Percentiles rank a stretch among this genome's conserved stretches.
Conservation (phyloP, 176 grass and related monocot species). For the Raddia guianensis region DNA sequence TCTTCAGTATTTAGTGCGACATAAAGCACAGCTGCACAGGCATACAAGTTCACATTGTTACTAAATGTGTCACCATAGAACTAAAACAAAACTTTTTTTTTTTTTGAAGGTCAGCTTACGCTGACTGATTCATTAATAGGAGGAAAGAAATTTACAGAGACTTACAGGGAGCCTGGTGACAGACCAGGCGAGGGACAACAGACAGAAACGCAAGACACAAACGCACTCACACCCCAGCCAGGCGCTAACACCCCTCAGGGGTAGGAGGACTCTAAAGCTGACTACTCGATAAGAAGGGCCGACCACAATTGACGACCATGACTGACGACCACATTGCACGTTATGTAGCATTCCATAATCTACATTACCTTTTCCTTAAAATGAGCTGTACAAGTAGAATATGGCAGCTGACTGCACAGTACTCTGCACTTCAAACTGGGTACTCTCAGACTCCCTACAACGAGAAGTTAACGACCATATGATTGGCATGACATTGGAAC, state of each 20-base stretch:
- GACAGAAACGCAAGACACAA: too few relatives aligned
- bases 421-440: slow-evolving; percentile 10
- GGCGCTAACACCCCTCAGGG: too few relatives aligned
- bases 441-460: slow-evolving; percentile 8
- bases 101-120: too few relatives aligned
- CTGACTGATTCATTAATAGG: too few relatives aligned
- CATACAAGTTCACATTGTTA: neutral
- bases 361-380: slow-evolving; percentile 38
- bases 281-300: too few relatives aligned
- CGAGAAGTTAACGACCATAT: neutral
- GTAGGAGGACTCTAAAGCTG: too few relatives aligned
- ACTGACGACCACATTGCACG: neutral
- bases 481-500: neutral
- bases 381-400: slow-evolving; percentile 16
- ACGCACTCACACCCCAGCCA: too few relatives aligned
- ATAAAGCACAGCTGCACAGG: neutral
- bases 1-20: slow-evolving; percentile 1
- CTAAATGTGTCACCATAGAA: neutral
- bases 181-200: too few relatives aligned
- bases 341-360: neutral
- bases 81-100: neutral
- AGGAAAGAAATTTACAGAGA: too few relatives aligned
- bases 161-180: too few relatives aligned
- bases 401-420: slow-evolving; percentile 21
- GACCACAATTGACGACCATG: too few relatives aligned